Evolutionary conservation across 306 rosid species (phyloP).

Genomic region (Acacia confusa): DNA sequence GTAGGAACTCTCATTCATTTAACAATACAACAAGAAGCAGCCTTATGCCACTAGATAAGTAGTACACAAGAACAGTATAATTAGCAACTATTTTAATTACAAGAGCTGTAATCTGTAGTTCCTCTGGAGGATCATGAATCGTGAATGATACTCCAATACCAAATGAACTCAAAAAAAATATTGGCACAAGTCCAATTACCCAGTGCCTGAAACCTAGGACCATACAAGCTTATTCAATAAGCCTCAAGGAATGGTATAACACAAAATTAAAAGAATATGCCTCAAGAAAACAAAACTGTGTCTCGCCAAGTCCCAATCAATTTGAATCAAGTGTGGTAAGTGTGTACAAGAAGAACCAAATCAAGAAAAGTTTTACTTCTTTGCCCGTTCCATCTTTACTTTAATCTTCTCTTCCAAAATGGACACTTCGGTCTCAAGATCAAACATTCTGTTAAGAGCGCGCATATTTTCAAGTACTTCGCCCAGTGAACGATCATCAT

Average conservation of each 20-base stretch:
- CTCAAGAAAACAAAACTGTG: slow-evolving; percentile 29
- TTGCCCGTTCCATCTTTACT: slow-evolving; percentile 57
- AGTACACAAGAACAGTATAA: background rate
- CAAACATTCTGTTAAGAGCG: slow-evolving; percentile 88
- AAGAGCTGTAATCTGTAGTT: slow-evolving; percentile 19
- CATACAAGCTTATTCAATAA: slow-evolving; percentile 2
- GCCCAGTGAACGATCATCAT: slow-evolving; percentile 42
- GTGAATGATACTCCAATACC: slow-evolving; percentile 10
- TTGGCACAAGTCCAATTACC: background rate
- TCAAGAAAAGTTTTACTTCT: slow-evolving; percentile 37
- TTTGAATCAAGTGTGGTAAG: slow-evolving; percentile 3
- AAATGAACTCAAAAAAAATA: background rate
- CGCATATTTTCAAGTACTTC: slow-evolving; percentile 83
- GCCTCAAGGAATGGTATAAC: slow-evolving; percentile 13
- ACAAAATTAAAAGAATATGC: slow-evolving; percentile 38
- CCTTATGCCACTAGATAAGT: too few relatives aligned
- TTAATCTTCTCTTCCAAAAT: slow-evolving; percentile 75
- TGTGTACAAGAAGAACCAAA: slow-evolving; percentile 22
- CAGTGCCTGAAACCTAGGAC: slow-evolving; percentile 15
- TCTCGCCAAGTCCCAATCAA: slow-evolving; percentile 27
- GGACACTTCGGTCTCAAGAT: slow-evolving; percentile 73
- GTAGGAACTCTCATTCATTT: too few relatives aligned
- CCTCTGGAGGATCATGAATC: slow-evolving; percentile 11
- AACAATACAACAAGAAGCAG: too few relatives aligned
- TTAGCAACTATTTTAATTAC: slow-evolving; percentile 14